Percentiles rank a stretch among this genome's conserved stretches.
These are phyloP conservation scores for Trichoderma aggressivum DNA, from an alignment of 2,329 filamentous ascomycete species.

Conservation along the genomic window DNA sequence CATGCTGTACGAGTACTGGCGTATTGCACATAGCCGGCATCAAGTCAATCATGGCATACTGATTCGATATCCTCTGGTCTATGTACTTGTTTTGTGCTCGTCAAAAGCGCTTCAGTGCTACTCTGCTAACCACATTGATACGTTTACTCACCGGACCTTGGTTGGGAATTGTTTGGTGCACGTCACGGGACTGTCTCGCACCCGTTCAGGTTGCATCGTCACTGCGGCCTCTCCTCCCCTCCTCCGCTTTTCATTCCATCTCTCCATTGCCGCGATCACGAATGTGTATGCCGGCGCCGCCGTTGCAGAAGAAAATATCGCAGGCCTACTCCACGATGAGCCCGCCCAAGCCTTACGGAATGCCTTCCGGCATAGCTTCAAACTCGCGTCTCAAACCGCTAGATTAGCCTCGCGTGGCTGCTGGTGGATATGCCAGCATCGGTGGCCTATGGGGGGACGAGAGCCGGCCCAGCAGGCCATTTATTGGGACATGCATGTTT, in stretches of 20 bases:
- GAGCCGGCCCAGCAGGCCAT: neutral
- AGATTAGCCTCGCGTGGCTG: conserved; percentile 9
- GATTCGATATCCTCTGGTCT: neutral
- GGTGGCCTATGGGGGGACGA: neutral
- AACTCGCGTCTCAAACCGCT: conserved; percentile 10
- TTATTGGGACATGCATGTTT: neutral
- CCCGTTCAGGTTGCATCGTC: neutral
- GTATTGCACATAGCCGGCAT: too few species aligned
- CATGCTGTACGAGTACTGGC: neutral
- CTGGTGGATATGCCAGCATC: neutral
- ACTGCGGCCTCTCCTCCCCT: neutral
- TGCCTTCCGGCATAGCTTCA: conserved; percentile 15
- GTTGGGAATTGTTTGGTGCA: neutral
- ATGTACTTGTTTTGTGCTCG: neutral
- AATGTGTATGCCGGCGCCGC: neutral
- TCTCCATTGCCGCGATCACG: neutral
- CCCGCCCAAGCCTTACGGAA: conserved; percentile 10
- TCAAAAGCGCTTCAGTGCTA: neutral
- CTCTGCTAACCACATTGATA: neutral
- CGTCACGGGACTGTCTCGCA: neutral
- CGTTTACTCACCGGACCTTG: neutral
- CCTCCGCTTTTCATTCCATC: neutral
- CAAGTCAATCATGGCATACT: neutral
- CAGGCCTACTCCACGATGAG: neutral
- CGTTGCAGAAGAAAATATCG: conserved; percentile 4